Conservation (phyloP, 768 basidiomycete genomes). For the Rickenella mellea region DNA sequence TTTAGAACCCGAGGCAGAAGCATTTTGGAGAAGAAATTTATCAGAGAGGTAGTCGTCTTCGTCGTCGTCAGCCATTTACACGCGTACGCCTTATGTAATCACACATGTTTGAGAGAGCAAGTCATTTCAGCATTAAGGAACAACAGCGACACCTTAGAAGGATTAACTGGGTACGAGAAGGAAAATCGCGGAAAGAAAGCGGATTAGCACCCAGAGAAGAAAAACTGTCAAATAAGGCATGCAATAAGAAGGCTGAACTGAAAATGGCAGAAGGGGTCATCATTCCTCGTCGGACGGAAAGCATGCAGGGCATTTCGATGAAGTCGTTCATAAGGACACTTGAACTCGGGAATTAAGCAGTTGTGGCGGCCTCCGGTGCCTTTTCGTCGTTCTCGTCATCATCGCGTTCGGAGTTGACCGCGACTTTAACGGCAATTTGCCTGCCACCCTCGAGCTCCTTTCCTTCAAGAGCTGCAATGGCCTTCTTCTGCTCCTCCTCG, state of each 20-base stretch:
- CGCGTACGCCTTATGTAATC: too few species aligned
- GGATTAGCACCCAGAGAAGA: too few species aligned
- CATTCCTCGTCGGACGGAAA: too few species aligned
- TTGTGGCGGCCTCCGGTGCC: conserved; percentile 14
- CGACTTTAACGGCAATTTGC: conserved; percentile 87
- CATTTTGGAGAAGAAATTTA: conserved; percentile 58
- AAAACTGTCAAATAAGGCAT: too few species aligned
- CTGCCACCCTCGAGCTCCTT: conserved; percentile 76
- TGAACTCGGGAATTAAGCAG: too few species aligned
- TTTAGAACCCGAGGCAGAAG: conserved; percentile 21
- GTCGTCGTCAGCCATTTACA: conserved; percentile 47
- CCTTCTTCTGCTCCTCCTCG: conserved; percentile 86
- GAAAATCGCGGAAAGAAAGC: too few species aligned
- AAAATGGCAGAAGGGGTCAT: too few species aligned
- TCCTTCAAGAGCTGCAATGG: conserved; percentile 77
- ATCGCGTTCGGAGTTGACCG: conserved; percentile 72
- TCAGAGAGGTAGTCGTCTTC: conserved; percentile 88
- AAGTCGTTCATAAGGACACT: too few species aligned
- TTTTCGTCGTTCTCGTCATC: conserved; percentile 36
- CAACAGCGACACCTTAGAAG: conserved; percentile 17
- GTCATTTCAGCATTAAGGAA: conserved; percentile 11
- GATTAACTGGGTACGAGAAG: conserved; percentile 7
- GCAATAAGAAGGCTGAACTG: too few species aligned
- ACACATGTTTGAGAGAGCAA: too few species aligned
- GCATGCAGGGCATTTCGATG: too few species aligned